Conservation (phyloP, 495 filamentous ascomycete species). For the Neurospora sp. region DNA sequence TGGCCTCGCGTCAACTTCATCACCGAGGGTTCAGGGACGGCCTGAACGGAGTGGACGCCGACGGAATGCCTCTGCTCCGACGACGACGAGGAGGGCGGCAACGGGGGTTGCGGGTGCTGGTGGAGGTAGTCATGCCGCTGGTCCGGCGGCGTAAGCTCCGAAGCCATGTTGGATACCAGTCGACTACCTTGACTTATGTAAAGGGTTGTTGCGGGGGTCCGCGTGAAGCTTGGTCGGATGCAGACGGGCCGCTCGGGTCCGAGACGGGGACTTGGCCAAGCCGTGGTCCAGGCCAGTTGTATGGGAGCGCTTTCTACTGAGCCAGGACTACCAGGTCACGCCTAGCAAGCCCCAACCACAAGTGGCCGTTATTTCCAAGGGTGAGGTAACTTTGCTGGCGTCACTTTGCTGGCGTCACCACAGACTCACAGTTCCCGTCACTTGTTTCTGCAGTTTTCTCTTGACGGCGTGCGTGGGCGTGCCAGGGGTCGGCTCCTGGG, state of each 20-base stretch:
- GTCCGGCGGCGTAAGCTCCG: conserved; percentile 20
- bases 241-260: conserved; percentile 15
- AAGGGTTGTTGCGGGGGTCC: neutral
- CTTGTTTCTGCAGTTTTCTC: neutral
- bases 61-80: conserved; percentile 16
- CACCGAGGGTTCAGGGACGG: conserved; percentile 23
- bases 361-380: neutral
- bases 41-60: neutral
- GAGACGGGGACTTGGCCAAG: conserved; percentile 1
- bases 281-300: neutral
- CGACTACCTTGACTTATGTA: neutral
- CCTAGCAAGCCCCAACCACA: neutral
- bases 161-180: conserved; percentile 12
- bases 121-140: conserved; percentile 9
- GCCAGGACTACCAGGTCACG: neutral
- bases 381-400: neutral
- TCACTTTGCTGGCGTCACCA: neutral
- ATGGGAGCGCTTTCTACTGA: neutral
- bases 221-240: conserved; percentile 2
- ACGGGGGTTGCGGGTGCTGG: neutral
- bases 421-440: neutral
- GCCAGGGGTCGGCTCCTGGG: neutral
- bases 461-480: neutral
- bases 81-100: conserved; percentile 19
- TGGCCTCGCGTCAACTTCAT: conserved; percentile 44